A percentile compares a stretch with the other conserved stretches of the same genome.
phyloP scores from a whole-genome alignment of 1,284 basidiomycete species.

The Trichosporon asahii region DNA sequence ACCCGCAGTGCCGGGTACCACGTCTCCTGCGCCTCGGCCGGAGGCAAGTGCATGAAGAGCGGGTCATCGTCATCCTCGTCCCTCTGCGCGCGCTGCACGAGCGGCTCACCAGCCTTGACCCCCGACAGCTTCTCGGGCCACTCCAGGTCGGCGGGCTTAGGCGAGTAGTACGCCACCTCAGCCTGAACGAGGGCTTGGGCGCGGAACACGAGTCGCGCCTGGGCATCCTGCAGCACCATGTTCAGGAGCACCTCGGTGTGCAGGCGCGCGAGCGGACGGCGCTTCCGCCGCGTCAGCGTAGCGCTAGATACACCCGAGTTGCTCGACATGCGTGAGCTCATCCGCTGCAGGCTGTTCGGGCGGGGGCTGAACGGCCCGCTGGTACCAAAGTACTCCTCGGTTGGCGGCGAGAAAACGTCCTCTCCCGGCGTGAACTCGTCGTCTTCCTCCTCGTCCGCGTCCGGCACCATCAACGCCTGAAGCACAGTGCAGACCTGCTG shows the following conservation, averaged over 20 bases:
- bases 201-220: constrained; percentile 83
- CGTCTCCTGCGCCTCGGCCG: constrained; percentile 68
- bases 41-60: constrained; percentile 66
- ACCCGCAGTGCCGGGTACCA: constrained; percentile 85
- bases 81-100: constrained; percentile 21
- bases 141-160: constrained; percentile 67
- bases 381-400: constrained; percentile 28
- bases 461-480: constrained; percentile 87
- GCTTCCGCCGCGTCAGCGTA: constrained; percentile 4
- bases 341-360: constrained; percentile 13
- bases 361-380: constrained; percentile 39
- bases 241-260: constrained; percentile 71
- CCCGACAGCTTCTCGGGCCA: constrained; percentile 67
- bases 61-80: constrained; percentile 49
- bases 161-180: constrained; percentile 76
- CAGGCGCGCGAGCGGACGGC: constrained; percentile 57
- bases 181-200: constrained; percentile 83
- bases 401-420: constrained; percentile 20
- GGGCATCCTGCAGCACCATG: constrained; percentile 88
- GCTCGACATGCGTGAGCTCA: constrained; percentile 14
- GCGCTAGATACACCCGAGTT: constrained; percentile 4
- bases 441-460: constrained; percentile 50
- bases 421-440: constrained; percentile 30
- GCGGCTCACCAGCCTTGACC: constrained; percentile 12
- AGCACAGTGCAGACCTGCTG: constrained; percentile 91